Conservation (phyloP, 345 rosid species). For the Lepidium sativum region DNA sequence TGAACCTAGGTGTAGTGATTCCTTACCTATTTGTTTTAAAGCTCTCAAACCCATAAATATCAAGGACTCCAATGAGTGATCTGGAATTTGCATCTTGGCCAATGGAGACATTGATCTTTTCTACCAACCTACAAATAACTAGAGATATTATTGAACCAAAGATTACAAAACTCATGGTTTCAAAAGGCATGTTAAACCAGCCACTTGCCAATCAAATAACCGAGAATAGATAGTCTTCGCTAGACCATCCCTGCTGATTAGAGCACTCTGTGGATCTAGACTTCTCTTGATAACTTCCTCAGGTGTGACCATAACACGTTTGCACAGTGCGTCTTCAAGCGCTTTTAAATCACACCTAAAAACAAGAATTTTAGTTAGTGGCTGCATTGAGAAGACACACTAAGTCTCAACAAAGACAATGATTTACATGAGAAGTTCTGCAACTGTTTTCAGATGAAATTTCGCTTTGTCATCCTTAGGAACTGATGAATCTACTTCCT, state of each 20-base stretch:
- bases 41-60: conserved; percentile 94
- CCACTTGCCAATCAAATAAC: conserved; percentile 75
- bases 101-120: conserved; percentile 73
- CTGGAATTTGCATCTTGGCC: conserved; percentile 87
- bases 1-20: no score
- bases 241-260: conserved; percentile 74
- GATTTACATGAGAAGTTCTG: conserved; percentile 95
- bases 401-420: no score
- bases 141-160: no score
- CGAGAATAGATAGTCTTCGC: conserved; percentile 91
- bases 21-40: conserved; percentile 86
- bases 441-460: conserved; percentile 68
- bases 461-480: conserved; percentile 71
- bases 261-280: conserved; percentile 86
- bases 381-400: no score
- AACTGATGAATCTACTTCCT: conserved; percentile 78
- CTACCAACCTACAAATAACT: conserved; percentile 62
- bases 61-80: conserved; percentile 85
- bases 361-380: conserved; percentile 9
- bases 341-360: conserved; percentile 66
- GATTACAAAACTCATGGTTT: no score
- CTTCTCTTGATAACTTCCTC: conserved; percentile 93
- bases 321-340: conserved; percentile 88
- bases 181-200: no score
- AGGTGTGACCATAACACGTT: conserved; percentile 95